These are phyloP conservation scores for Plenodomus lindquistii DNA, from an alignment of 2,329 filamentous ascomycete species.

Conservation along the genomic window DNA sequence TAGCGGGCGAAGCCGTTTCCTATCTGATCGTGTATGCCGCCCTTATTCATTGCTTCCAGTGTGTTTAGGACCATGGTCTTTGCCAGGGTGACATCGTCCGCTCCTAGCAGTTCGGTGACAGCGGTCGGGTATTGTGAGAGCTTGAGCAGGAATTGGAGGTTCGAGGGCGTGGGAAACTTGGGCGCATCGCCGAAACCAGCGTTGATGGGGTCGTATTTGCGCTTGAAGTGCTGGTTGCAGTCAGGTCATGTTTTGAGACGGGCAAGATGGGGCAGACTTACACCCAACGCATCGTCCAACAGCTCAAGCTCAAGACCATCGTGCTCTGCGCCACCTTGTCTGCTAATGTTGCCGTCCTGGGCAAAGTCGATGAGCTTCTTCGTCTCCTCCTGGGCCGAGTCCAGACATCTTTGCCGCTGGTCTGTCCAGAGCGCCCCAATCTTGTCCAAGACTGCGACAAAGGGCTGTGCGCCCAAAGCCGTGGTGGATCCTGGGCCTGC, in stretches of 20 bases:
- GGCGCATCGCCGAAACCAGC: conserved; percentile 73
- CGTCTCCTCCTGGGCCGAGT: conserved; percentile 82
- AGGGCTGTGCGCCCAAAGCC: conserved; percentile 62
- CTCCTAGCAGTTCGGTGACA: conserved; percentile 86
- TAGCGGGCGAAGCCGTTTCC: conserved; percentile 82
- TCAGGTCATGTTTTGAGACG: conserved; percentile 42
- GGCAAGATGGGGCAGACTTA: conserved; percentile 27
- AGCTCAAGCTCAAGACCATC: conserved; percentile 86
- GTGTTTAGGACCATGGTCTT: conserved; percentile 80
- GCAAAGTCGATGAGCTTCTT: conserved; percentile 83
- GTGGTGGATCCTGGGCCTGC: conserved; percentile 71
- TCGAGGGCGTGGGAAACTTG: conserved; percentile 88
- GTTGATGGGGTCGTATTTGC: conserved; percentile 23
- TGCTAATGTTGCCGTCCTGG: conserved; percentile 74
- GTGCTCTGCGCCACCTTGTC: conserved; percentile 51
- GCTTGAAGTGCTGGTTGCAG: conserved; percentile 22
- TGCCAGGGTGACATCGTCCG: conserved; percentile 73
- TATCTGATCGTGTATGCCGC: conserved; percentile 74
- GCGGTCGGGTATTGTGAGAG: conserved; percentile 71
- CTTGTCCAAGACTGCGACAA: conserved; percentile 81
- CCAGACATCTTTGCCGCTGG: conserved; percentile 79
- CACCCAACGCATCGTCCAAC: conserved; percentile 81
- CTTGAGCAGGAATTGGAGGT: conserved; percentile 79
- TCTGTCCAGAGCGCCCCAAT: conserved; percentile 75
- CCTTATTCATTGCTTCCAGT: conserved; percentile 74